Percentiles rank a stretch among this genome's conserved stretches.
Conservation (phyloP, 2,329 filamentous ascomycete genomes). For the Diaporthe citriasiana region DNA sequence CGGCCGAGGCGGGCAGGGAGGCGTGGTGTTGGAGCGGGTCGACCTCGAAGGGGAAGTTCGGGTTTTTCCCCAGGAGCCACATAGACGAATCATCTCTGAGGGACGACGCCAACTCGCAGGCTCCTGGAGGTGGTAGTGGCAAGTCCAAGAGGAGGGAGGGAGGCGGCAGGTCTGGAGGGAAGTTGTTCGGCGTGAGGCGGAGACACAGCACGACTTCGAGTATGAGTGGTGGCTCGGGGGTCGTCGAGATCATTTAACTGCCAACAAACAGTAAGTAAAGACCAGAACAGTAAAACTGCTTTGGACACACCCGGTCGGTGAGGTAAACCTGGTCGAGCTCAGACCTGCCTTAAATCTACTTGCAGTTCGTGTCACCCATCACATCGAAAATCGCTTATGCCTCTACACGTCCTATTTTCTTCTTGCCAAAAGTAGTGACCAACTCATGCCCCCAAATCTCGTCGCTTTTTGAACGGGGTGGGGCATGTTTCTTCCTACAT, state of each 20-base stretch:
- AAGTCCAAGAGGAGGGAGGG: conserved; percentile 32
- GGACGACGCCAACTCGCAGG: conserved; percentile 11
- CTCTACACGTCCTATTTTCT: not conserved
- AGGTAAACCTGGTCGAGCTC: not conserved
- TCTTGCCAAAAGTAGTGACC: not conserved
- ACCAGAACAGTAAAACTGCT: not conserved
- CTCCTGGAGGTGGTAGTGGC: conserved; percentile 7
- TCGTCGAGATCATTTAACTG: conserved; percentile 23
- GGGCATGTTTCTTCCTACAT: not conserved
- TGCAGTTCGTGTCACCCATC: not conserved
- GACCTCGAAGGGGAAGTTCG: conserved; percentile 52
- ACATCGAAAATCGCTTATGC: not conserved
- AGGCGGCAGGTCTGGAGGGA: conserved; percentile 27
- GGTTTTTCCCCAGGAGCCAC: conserved; percentile 50
- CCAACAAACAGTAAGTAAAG: not conserved
- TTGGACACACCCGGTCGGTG: not conserved
- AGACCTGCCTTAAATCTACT: not conserved
- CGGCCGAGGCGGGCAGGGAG: conserved; percentile 45
- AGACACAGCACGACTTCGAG: conserved; percentile 27
- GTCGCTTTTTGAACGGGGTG: not conserved
- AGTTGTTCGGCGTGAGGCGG: conserved; percentile 36
- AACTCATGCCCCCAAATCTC: not conserved
- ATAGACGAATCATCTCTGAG: conserved; percentile 32
- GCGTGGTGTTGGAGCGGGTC: conserved; percentile 56
- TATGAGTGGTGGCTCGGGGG: conserved; percentile 18